Evolutionary conservation across 371 early-diverging fungal species (phyloP).

Genomic region (Mucor indicus): DNA sequence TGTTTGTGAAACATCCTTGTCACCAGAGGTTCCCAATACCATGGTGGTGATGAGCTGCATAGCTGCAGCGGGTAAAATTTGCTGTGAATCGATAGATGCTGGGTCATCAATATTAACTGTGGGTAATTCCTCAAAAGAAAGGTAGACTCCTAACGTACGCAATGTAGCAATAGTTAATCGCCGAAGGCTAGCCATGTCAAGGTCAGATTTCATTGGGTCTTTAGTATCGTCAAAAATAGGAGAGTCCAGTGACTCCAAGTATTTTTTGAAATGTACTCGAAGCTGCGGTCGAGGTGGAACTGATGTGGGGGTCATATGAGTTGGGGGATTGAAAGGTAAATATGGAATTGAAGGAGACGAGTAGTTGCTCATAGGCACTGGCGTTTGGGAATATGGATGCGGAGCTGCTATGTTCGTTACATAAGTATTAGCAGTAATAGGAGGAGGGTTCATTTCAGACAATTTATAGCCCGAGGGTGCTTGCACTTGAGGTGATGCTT

Average conservation of each 20-base stretch:
- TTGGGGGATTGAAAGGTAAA: no score
- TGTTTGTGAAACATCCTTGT: conserved; percentile 43
- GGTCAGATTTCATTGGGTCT: conserved; percentile 39
- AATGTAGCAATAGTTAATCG: conserved; percentile 32
- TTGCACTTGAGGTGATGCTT: no score
- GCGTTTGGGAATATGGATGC: no score
- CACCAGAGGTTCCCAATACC: conserved; percentile 48
- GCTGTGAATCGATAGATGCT: conserved; percentile 31
- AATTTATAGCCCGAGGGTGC: no score
- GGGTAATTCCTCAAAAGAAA: conserved; percentile 32
- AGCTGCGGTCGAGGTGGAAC: conserved; percentile 26
- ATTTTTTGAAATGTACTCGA: conserved; percentile 20
- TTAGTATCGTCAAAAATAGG: conserved; percentile 24
- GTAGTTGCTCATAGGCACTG: background rate
- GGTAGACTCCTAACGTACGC: conserved; percentile 29
- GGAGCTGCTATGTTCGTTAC: no score
- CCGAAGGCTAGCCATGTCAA: conserved; percentile 30
- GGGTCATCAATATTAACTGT: conserved; percentile 26
- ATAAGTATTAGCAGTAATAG: no score
- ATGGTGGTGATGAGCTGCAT: conserved; percentile 45
- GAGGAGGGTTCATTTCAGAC: no score
- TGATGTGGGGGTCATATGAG: no score
- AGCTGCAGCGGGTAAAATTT: conserved; percentile 37
- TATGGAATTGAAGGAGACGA: conserved; percentile 1
- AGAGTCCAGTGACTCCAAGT: conserved; percentile 4